Conservation (phyloP, 768 basidiomycete species). For the Obba rivulosa region DNA sequence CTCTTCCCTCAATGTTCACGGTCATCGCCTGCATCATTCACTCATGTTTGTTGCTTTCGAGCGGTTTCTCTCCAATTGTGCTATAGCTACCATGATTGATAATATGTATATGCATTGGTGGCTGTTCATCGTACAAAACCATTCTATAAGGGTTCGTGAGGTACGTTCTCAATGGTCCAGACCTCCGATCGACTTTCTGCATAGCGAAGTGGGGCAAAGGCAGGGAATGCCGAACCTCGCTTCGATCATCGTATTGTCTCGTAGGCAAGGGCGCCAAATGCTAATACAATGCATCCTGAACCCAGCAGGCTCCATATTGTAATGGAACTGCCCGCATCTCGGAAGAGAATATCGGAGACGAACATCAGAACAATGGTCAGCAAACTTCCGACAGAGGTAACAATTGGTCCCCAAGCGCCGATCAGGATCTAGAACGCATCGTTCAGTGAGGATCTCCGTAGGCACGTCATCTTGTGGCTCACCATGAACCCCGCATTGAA, state of each 20-base stretch:
- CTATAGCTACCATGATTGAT: constrained; percentile 31
- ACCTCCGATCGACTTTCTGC: too few species aligned
- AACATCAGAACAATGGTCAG: constrained; percentile 91
- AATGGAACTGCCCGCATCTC: constrained; percentile 53
- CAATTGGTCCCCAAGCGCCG: constrained; percentile 83
- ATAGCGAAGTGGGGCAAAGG: too few species aligned
- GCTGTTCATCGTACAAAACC: neutral
- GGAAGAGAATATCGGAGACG: constrained; percentile 70
- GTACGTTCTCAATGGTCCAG: too few species aligned
- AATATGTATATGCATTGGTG: neutral
- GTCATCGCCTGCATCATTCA: constrained; percentile 24
- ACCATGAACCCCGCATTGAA: constrained; percentile 91
- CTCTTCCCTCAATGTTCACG: constrained; percentile 18
- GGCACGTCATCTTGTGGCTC: constrained; percentile 12
- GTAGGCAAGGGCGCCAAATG: constrained; percentile 75
- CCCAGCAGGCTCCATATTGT: constrained; percentile 74
- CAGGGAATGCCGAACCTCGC: too few species aligned
- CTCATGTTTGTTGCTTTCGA: constrained; percentile 9
- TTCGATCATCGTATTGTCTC: constrained; percentile 41
- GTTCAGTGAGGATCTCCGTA: too few species aligned
- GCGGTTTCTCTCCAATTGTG: constrained; percentile 30
- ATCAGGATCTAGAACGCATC: constrained; percentile 55
- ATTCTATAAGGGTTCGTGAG: too few species aligned
- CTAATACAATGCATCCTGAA: constrained; percentile 71
- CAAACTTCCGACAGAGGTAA: constrained; percentile 86